Evolutionary conservation across 441 rosid species (phyloP), one percentile per base, ranked within the genome.

Genomic region (Viola pubescens): DNA sequence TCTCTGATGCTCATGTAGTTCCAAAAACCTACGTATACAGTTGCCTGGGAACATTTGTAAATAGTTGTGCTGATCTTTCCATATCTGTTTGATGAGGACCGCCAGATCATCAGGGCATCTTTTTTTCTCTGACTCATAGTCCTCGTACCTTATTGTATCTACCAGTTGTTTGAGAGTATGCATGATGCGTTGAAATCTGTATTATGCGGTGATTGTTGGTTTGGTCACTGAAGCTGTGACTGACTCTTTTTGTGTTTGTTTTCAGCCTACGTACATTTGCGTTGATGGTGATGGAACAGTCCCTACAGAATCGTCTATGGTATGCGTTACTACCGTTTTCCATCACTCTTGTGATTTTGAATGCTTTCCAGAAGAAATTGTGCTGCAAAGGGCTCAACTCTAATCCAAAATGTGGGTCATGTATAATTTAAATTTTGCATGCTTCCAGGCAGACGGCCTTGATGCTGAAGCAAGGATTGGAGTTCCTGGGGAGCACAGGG

Each of bases 211-310:
- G n/a, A 12, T 8, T 48, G 51, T 66, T 52, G 49, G 12, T 5
- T 46, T 39, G 59, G 48, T 54, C 62, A 9, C 9, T 37, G 48
- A 68, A n/a, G 26, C 57, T n/a, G n/a, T n/a, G n/a, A n/a, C n/a
- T 68, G 56, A 66, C 53, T 39, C 4, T 37, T 9, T 51, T 51
- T 16, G 16, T 52, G 38, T 60, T 58, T 55, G 5, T 73, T 67
- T 78, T 57, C 89, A 89, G 97, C 90, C 98, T 3, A 77, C 61
- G 2, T 92, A 84, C 73, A 78, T 87, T 63, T 92, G 86, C 40
- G 84, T 89, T 50, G 95, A 92, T 60, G 96, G 98, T 19, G 98
- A 89, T 69, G 98, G 98, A 56, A 92, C 98, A 65, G 98, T 92
- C 73, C 97, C 98, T 4, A 64, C 77, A 6, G 92, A 92, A 73